Conservation (phyloP, 2,329 filamentous ascomycete species). For the Fusarium anguioides region DNA sequence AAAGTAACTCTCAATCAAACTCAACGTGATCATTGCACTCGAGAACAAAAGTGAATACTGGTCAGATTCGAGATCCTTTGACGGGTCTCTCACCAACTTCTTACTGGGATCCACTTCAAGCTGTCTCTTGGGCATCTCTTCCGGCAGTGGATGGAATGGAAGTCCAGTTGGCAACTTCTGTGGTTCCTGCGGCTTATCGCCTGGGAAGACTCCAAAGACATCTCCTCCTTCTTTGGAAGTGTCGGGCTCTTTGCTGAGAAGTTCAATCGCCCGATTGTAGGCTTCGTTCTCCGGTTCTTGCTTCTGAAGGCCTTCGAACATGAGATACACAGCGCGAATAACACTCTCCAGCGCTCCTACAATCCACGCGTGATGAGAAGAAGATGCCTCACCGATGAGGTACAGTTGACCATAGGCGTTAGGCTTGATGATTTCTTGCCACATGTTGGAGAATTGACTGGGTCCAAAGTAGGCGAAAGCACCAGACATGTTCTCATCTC, state of each 20-base stretch:
- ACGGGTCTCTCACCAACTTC: neutral
- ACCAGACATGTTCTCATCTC: conserved; percentile 38
- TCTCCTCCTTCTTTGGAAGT: neutral
- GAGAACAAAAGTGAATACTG: neutral
- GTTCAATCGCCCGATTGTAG: neutral
- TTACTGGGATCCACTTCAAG: neutral
- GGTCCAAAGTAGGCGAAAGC: conserved; percentile 41
- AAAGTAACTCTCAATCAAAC: conserved; percentile 15
- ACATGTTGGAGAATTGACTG: conserved; percentile 39
- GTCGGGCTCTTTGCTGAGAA: neutral
- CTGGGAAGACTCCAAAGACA: neutral
- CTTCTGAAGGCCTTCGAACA: conserved; percentile 20
- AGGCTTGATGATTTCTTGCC: conserved; percentile 39
- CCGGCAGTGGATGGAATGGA: conserved; percentile 9
- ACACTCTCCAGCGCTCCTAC: conserved; percentile 39
- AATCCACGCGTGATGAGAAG: conserved; percentile 38
- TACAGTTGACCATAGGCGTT: conserved; percentile 38
- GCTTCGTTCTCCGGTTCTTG: neutral
- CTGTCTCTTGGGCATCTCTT: conserved; percentile 19
- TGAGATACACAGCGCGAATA: conserved; percentile 26
- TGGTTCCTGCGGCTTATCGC: neutral
- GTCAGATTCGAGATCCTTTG: neutral
- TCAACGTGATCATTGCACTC: conserved; percentile 7
- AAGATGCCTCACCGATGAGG: conserved; percentile 36
- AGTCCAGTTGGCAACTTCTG: conserved; percentile 2